Evolutionary conservation across 2,329 filamentous ascomycete species (phyloP).

Genomic region (Pestalotiopsis sp.): DNA sequence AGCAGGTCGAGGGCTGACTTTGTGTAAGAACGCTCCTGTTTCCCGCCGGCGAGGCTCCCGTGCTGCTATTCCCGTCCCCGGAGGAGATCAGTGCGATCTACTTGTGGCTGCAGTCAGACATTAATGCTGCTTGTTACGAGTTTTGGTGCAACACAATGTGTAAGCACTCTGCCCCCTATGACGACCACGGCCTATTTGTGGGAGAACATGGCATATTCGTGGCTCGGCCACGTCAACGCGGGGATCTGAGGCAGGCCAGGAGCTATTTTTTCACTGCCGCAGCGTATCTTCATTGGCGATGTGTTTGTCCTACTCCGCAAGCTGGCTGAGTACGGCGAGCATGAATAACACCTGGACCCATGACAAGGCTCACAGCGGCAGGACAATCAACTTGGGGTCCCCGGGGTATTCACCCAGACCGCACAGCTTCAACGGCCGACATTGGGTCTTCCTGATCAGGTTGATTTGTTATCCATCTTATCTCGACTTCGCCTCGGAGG

Average conservation of each 20-base stretch:
- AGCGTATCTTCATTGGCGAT: neutral
- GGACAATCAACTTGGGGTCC: neutral
- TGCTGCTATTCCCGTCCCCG: neutral
- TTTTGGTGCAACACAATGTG: neutral
- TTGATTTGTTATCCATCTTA: neutral
- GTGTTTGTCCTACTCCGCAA: neutral
- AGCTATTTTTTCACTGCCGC: neutral
- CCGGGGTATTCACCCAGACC: too few relatives aligned
- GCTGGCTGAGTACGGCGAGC: neutral
- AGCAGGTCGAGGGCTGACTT: neutral
- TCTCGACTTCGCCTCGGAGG: neutral
- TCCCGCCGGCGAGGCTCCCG: neutral
- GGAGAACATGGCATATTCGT: neutral
- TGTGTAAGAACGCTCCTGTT: neutral
- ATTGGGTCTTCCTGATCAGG: neutral
- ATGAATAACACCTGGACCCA: neutral
- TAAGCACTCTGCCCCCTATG: neutral
- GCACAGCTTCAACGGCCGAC: too few relatives aligned
- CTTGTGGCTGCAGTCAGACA: neutral
- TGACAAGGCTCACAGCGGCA: neutral
- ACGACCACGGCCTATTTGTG: neutral
- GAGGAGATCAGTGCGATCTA: neutral
- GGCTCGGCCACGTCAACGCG: constrained; percentile 7
- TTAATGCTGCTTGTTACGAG: neutral
- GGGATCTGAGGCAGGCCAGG: constrained; percentile 7